These are phyloP conservation scores for Psidium guajava DNA, from an alignment of 345 rosid genomes.

Conservation along the genomic window DNA sequence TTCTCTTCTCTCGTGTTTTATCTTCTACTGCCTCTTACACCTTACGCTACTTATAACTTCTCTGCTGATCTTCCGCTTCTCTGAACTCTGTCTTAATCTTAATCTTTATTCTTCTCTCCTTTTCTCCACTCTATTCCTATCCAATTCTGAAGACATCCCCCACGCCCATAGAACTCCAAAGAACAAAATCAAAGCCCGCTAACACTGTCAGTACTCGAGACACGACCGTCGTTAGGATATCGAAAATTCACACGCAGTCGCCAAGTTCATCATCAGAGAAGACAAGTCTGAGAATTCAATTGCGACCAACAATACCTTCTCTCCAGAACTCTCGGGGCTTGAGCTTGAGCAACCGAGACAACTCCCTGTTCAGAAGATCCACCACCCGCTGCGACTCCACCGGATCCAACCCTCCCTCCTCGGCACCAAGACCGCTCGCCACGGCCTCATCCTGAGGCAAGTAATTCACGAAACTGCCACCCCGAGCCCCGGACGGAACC, in stretches of 20 bases:
- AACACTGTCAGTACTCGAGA: background rate
- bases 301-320: constrained; percentile 32
- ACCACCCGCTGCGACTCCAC: constrained; percentile 91
- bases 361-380: constrained; percentile 80
- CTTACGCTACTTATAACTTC: background rate
- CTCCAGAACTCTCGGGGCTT: constrained; percentile 80
- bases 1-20: background rate
- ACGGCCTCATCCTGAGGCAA: constrained; percentile 96
- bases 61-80: background rate
- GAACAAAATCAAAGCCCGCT: background rate
- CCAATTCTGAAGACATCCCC: background rate
- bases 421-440: constrained; percentile 67
- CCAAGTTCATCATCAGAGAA: background rate
- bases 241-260: background rate
- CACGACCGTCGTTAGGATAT: background rate
- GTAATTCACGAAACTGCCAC: constrained; percentile 64
- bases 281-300: background rate
- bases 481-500: constrained; percentile 24
- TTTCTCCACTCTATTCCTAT: background rate
- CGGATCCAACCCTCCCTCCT: constrained; percentile 81
- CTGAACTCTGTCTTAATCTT: background rate
- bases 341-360: constrained; percentile 68
- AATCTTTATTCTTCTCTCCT: background rate
- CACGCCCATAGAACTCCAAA: background rate
- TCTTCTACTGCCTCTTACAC: background rate